Percentiles rank a stretch among this genome's conserved stretches.
Conservation (phyloP, 2,329 filamentous ascomycete species). For the Chaetomiaceae sp. region DNA sequence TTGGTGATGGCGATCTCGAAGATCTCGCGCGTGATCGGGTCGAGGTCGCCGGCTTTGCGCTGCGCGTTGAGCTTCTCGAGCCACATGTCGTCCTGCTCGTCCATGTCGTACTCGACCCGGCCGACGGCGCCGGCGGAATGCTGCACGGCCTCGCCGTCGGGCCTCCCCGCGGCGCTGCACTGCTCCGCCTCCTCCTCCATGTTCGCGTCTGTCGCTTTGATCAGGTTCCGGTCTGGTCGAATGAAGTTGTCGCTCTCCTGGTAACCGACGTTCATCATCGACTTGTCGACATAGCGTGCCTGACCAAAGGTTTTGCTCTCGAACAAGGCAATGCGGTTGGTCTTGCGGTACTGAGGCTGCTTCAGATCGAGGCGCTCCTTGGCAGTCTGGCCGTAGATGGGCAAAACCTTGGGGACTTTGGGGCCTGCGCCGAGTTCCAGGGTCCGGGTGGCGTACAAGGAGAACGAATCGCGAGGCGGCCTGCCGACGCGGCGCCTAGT, state of each 20-base stretch:
- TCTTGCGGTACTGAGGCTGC: slow-evolving; percentile 65
- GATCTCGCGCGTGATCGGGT: slow-evolving; percentile 82
- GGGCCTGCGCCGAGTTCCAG: slow-evolving; percentile 40
- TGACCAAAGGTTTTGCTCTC: slow-evolving; percentile 82
- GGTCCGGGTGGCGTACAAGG: slow-evolving; percentile 47
- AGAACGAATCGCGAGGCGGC: slow-evolving; percentile 44
- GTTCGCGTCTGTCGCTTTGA: slow-evolving; percentile 55
- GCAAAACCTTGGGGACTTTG: slow-evolving; percentile 59
- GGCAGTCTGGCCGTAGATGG: slow-evolving; percentile 71
- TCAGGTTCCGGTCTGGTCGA: slow-evolving; percentile 66
- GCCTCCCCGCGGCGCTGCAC: slow-evolving; percentile 37
- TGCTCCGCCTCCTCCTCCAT: slow-evolving; percentile 54
- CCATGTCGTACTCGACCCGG: slow-evolving; percentile 98
- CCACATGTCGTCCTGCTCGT: slow-evolving; percentile 98
- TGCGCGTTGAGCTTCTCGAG: slow-evolving; percentile 75
- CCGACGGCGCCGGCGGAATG: slow-evolving; percentile 53
- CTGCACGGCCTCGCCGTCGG: slow-evolving; percentile 51
- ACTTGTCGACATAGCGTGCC: slow-evolving; percentile 87
- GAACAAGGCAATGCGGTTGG: slow-evolving; percentile 72
- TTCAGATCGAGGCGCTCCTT: slow-evolving; percentile 76
- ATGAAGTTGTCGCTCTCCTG: slow-evolving; percentile 90
- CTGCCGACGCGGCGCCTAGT: slow-evolving; percentile 40
- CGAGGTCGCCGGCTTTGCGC: slow-evolving; percentile 66
- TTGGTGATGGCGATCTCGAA: slow-evolving; percentile 99
- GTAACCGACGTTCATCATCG: slow-evolving; percentile 93